Evolutionary conservation across 805 yeast species (phyloP).

Genomic region (Saccharomycopsis sp.): DNA sequence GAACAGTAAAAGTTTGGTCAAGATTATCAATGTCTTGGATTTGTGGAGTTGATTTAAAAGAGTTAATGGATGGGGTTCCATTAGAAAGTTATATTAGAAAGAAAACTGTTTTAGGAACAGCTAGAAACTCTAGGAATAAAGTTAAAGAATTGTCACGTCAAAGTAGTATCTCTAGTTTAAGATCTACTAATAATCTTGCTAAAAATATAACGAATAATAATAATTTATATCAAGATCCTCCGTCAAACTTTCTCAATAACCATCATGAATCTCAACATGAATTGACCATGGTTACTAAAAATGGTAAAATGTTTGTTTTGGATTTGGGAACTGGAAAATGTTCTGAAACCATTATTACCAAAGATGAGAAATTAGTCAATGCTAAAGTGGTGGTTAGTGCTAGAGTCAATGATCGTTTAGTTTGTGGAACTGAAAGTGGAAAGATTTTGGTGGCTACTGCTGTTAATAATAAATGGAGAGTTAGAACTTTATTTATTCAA

Average conservation of each 20-base stretch:
- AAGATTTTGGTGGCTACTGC: constrained; percentile 52
- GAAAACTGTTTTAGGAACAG: constrained; percentile 33
- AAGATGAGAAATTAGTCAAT: constrained; percentile 29
- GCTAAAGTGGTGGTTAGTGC: constrained; percentile 57
- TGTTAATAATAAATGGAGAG: constrained; percentile 57
- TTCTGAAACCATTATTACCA: constrained; percentile 25
- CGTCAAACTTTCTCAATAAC: constrained; percentile 12
- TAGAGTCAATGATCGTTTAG: constrained; percentile 62
- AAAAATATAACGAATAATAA: constrained; percentile 17
- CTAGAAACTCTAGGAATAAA: constrained; percentile 14
- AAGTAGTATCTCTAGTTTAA: constrained; percentile 12
- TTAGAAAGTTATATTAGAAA: constrained; percentile 53
- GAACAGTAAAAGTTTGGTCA: constrained; percentile 51
- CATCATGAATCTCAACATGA: constrained; percentile 29
- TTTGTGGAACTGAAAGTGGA: constrained; percentile 40
- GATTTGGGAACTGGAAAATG: constrained; percentile 40
- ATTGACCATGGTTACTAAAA: constrained; percentile 40
- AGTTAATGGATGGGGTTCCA: constrained; percentile 29
- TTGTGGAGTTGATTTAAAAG: constrained; percentile 39
- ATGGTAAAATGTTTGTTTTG: constrained; percentile 40
- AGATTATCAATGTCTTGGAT: constrained; percentile 41
- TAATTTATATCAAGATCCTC: constrained; percentile 20
- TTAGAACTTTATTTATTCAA: constrained; percentile 38
- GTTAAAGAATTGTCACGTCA: constrained; percentile 14
- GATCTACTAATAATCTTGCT: constrained; percentile 26